Base-by-base conservation (phyloP, 2,329 filamentous ascomycete genomes). In the Xylariaceae sp. region DNA sequence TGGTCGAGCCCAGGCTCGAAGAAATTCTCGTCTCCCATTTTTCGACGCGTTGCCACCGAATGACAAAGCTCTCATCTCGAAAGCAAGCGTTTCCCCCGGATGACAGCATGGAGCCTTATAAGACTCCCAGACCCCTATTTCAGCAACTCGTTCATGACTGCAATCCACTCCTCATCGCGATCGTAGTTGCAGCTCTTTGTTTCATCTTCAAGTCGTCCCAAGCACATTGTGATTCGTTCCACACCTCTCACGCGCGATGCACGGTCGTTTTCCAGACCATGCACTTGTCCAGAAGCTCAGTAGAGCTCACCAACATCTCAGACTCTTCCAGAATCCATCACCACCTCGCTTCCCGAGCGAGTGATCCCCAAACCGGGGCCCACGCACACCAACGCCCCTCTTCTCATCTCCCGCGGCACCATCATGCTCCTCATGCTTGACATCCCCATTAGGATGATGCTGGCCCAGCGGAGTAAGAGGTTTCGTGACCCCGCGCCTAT, bases 401-500 rank as follows among this genome's bases (percentile, higher is more conserved):
- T 76, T 75, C 61, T 76, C 71, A 27, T 63, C 61, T 29, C 62
- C 63, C 37, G 53, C 60, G 12, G 49, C 50, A 22, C 64, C 48
- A 0, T 44, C 27, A 32, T 16, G 12, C 27, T 12, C 43, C 17
- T 50, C 60, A 42, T 60, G 61, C 40, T 55, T n/a, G 12, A 49
- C 50, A 22, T 64, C 48, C 1, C 45, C 27, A 32, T 16, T 32
- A 12, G 27, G 44, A 19, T 50, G 59, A 42, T 60, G 61, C 40
- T 55, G 58, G 1, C 74, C 73, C 42, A 81, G 62, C 21, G 79
- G 79, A 16, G 74, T 78, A 40, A 81, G 59, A 20, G 79, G 77
- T 65, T 77, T 79, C 17, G 79, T 81, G 65, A 77, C 74, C 50
- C 77, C 77, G 38, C 73, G 66, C 22, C 73, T 71, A 53, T 74